Base-by-base conservation (phyloP, 306 rosid species). In the Castanea mollissima region DNA sequence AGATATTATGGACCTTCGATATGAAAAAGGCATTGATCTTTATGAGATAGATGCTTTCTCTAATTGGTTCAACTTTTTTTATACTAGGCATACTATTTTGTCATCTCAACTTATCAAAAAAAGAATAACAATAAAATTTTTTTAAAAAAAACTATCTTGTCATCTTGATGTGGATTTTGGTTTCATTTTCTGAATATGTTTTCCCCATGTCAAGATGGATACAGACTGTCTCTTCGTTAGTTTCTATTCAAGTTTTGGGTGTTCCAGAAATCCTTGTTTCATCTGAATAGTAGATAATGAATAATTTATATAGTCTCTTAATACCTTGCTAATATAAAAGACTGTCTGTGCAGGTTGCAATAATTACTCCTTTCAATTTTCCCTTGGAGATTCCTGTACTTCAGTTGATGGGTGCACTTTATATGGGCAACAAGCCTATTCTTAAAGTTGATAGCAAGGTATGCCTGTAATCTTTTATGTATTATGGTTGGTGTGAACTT, bases 371-470 rank as follows among this genome's bases (percentile, higher is more conserved):
- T 75, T 95, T 95, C 79, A 95, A 95, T 84, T 95, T 95, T 69
- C 99, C 99, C 25, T 87, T 95, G 11, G 99, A 95, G 86, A 95
- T 95, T 85, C 99, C 99, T 19, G 90, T 91, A 83, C 98, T 95
- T 85, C 99, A 95, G 86, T 58, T 95, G 87, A 95, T 95, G 99
- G 98, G 99, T 76, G 97, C 99, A 62, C 97, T 95, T 71, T 95
- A 91, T 76, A 95, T 95, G 99, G 99, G 99, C 79, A 95, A 95
- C 93, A 95, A 95, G 44, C 97, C 99, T 44, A 74, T 90, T 79
- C 91, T 95, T 75, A 95, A 95, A 95, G 99, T 93, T 21, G 99
- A 95, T 80, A 91, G 92, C 93, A 95, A 95, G 96, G 98, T 91
- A 85, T 62, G 78, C 68, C 6, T 9, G 71, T 76, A 57, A 16